Evolutionary conservation across 1,284 basidiomycete genomes (phyloP).

Genomic region (Flammula alnicola): DNA sequence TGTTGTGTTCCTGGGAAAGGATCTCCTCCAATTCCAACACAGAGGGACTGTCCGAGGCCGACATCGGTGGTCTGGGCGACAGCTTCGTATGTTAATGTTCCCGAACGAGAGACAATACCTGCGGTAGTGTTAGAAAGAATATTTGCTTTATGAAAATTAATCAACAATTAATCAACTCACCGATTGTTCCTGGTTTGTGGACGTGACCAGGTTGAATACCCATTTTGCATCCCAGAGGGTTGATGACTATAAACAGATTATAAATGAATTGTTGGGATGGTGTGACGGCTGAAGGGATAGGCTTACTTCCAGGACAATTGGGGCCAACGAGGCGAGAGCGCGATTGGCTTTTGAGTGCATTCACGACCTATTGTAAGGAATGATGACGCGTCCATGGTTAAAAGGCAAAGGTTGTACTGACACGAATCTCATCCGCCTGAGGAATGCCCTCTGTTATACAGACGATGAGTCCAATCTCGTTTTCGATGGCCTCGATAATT

Average conservation of each 20-base stretch:
- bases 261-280: slow-evolving; percentile 7
- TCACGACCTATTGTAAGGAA: slow-evolving; percentile 70
- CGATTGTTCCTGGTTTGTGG: slow-evolving; percentile 93
- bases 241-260: slow-evolving; percentile 68
- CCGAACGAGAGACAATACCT: slow-evolving; percentile 98
- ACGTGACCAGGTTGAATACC: slow-evolving; percentile 99
- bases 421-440: slow-evolving; percentile 92
- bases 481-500: slow-evolving; percentile 97
- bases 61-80: slow-evolving; percentile 94
- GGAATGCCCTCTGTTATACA: slow-evolving; percentile 98
- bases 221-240: slow-evolving; percentile 98
- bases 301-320: slow-evolving; percentile 88
- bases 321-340: slow-evolving; percentile 95
- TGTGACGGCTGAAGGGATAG: background rate
- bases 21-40: slow-evolving; percentile 98
- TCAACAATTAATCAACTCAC: slow-evolving; percentile 45
- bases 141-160: background rate
- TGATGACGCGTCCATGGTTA: slow-evolving; percentile 2
- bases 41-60: slow-evolving; percentile 96
- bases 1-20: slow-evolving; percentile 98
- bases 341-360: slow-evolving; percentile 93
- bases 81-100: slow-evolving; percentile 92
- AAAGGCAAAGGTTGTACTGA: slow-evolving; percentile 40
- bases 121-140: slow-evolving; percentile 17
- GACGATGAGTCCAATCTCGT: slow-evolving; percentile 95